Conservation (phyloP, 2,329 filamentous ascomycete species). For the Penicillium sp. region DNA sequence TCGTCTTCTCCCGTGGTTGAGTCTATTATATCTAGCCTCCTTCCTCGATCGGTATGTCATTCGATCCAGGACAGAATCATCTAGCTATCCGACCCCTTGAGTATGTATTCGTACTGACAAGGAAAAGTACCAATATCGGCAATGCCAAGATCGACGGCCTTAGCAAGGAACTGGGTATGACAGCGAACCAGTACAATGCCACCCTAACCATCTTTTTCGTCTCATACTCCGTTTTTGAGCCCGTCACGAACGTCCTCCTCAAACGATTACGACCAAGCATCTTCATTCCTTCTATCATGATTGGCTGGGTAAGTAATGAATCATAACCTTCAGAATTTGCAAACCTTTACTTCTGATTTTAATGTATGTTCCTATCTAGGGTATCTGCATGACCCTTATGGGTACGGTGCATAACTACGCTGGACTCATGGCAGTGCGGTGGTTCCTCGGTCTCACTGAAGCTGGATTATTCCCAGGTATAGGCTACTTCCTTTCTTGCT, state of each 20-base stretch:
- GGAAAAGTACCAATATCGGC: constrained; percentile 68
- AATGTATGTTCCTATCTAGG: constrained; percentile 23
- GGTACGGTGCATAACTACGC: constrained; percentile 49
- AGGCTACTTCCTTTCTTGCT: constrained; percentile 79
- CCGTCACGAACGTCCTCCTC: constrained; percentile 74
- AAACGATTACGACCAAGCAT: constrained; percentile 74
- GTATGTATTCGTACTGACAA: not conserved
- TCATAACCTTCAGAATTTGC: not conserved
- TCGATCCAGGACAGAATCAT: too few relatives aligned
- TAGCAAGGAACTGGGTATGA: constrained; percentile 62
- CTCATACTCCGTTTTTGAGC: constrained; percentile 77
- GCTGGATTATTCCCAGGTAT: constrained; percentile 66
- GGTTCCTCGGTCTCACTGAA: constrained; percentile 47
- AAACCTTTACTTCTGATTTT: not conserved
- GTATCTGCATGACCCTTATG: constrained; percentile 48
- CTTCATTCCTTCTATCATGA: constrained; percentile 82
- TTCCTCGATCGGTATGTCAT: constrained; percentile 39
- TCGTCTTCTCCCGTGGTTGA: constrained; percentile 49
- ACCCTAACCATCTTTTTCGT: constrained; percentile 84
- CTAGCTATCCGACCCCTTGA: not conserved
- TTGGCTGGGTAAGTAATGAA: constrained; percentile 44
- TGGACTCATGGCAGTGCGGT: constrained; percentile 51
- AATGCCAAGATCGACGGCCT: constrained; percentile 66
- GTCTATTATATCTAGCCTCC: constrained; percentile 46
- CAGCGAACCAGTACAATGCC: constrained; percentile 67